Conservation (phyloP, 164 flowering plant genomes). For the Litsea cubeba region DNA sequence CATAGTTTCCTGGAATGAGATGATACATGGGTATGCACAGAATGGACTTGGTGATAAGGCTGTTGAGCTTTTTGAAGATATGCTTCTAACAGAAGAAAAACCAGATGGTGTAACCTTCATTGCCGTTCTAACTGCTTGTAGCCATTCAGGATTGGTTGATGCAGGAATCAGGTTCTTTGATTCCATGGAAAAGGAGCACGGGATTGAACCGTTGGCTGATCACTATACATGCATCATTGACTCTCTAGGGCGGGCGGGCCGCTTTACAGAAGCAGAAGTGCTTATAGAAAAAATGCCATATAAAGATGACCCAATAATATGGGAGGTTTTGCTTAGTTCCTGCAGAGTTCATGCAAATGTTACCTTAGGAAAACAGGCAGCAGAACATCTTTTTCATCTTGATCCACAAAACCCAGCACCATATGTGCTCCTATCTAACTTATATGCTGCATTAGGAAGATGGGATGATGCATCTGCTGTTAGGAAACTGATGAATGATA, state of each 20-base stretch:
- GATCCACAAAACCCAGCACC: constrained; percentile 62
- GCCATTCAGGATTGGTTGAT: constrained; percentile 77
- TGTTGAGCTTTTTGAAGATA: constrained; percentile 45
- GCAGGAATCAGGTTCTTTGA: constrained; percentile 51
- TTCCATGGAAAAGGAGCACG: constrained; percentile 51
- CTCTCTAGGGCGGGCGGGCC: constrained; percentile 65
- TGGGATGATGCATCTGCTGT: constrained; percentile 71
- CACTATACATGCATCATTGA: constrained; percentile 75
- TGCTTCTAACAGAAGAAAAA: constrained; percentile 47
- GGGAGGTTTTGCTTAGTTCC: constrained; percentile 85
- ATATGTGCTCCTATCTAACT: constrained; percentile 65
- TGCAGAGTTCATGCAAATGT: constrained; percentile 71
- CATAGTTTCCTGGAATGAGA: constrained; percentile 77
- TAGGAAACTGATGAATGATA: constrained; percentile 46
- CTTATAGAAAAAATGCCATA: constrained; percentile 51
- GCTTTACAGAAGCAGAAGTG: constrained; percentile 59
- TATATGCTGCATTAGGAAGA: constrained; percentile 66
- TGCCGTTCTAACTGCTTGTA: constrained; percentile 75
- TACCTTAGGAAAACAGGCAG: constrained; percentile 62
- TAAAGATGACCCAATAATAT: constrained; percentile 65
- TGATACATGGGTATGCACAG: constrained; percentile 89
- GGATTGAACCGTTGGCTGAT: constrained; percentile 51
- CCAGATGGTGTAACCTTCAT: constrained; percentile 70
- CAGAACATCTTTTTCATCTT: constrained; percentile 56
- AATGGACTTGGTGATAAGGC: constrained; percentile 68